These are phyloP conservation scores for Phytophthora pinifolia DNA, from an alignment of 352 stramenopile genomes.

Conservation along the genomic window DNA sequence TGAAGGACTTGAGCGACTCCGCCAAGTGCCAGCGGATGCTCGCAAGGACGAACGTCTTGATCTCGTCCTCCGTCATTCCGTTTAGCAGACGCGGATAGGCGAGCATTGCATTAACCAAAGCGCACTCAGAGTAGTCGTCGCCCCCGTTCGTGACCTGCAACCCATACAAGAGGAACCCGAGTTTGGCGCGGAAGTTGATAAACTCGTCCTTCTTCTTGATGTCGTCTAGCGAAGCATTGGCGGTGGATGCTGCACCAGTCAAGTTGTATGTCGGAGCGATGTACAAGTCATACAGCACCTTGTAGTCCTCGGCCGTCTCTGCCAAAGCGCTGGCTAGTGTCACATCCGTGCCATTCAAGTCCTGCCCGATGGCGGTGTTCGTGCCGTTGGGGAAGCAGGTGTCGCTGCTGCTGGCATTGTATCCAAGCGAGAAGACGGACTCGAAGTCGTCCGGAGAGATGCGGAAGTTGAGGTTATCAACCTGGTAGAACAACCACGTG, in stretches of 20 bases:
- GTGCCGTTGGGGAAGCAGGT: slow-evolving; percentile 38
- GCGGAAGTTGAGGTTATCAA: slow-evolving; percentile 47
- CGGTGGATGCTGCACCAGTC: slow-evolving; percentile 8
- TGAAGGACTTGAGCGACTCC: slow-evolving; percentile 33
- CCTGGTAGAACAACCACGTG: slow-evolving; percentile 49
- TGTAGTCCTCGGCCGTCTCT: slow-evolving; percentile 34
- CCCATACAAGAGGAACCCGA: slow-evolving; percentile 41
- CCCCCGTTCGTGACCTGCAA: slow-evolving; percentile 34
- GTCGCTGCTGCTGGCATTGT: slow-evolving; percentile 39
- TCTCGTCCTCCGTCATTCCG: slow-evolving; percentile 49
- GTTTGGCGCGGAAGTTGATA: slow-evolving; percentile 53
- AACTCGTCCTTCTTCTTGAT: slow-evolving; percentile 37
- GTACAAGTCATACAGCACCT: slow-evolving; percentile 46
- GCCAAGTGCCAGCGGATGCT: slow-evolving; percentile 44
- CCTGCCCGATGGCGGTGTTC: slow-evolving; percentile 35
- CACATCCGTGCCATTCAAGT: slow-evolving; percentile 33
- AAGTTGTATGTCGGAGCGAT: slow-evolving; percentile 46
- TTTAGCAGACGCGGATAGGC: slow-evolving; percentile 46
- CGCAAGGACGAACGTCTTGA: slow-evolving; percentile 32
- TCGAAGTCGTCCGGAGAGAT: slow-evolving; percentile 40
- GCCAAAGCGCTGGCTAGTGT: slow-evolving; percentile 31
- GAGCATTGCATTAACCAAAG: slow-evolving; percentile 40
- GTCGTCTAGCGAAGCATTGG: slow-evolving; percentile 19
- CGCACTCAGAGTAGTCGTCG: slow-evolving; percentile 34
- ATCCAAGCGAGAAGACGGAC: slow-evolving; percentile 41